Base-by-base conservation (phyloP, 2,329 filamentous ascomycete species). In the Monilinia aucupariae region DNA sequence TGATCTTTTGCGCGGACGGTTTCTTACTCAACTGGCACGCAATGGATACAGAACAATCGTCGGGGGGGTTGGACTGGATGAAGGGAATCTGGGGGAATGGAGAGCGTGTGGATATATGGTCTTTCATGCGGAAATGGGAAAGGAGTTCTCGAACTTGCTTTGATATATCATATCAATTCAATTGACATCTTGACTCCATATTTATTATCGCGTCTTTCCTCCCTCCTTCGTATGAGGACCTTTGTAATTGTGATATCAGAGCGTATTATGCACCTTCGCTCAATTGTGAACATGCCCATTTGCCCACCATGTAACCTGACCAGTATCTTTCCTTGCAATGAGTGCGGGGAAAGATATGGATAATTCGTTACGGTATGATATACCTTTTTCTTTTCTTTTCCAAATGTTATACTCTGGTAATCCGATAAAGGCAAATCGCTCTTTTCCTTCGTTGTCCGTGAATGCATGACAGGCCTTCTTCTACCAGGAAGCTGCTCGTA, bases 111-210 rank as follows among this genome's bases (percentile, higher is more conserved):
- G 12, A 34, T 47, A 25, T 15, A 5, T 25, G 41, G 54, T 30
- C 12, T 56, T 56, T 47, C 41, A 12, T 47, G n/a, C 27, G 27
- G 54, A 34, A 47, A 17, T 27, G 53, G 41, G 53, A 32, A 34
- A 25, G 20, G 41, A 22, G 27, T 47, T 47, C 12, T 47, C 27
- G 41, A 34, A 47, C 27, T 47, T 56, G 41, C 41, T 56, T 47
- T 47, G 54, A 47, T 47, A 34, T 17, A 47, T 56, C 41, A 34
- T 17, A 47, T 56, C 41, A 45, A 56, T 47, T 56, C 39, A 56
- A 56, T 8, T 34, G 41, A 25, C 27, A 56, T 56, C 41, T 56
- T 56, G 53, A 56, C 39, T 56, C 39, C 39, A 32, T 22, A 56
- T 32, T 15, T 22, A 3, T 32, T 12, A 45, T 56, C 39, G 9